These are phyloP conservation scores for Fusarium sp. DNA, from an alignment of 2,329 filamentous ascomycete genomes.

Conservation along the genomic window DNA sequence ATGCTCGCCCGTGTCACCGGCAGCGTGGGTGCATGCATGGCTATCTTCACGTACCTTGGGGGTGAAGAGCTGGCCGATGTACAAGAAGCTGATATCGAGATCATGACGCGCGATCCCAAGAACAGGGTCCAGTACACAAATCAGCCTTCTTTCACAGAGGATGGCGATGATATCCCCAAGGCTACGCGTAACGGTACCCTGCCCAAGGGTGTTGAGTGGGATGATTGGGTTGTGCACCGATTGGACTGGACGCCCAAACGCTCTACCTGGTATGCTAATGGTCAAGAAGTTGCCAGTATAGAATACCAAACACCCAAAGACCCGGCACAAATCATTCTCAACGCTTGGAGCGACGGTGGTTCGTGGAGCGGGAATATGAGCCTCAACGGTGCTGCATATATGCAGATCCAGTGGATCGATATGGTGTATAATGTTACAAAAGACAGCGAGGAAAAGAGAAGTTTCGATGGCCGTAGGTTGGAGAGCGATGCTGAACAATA, in stretches of 20 bases:
- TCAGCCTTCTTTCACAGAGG: conserved; percentile 62
- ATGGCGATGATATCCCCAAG: conserved; percentile 55
- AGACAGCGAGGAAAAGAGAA: conserved; percentile 18
- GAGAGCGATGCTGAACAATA: conserved; percentile 30
- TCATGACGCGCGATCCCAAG: conserved; percentile 59
- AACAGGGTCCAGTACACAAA: conserved; percentile 67
- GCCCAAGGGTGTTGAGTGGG: conserved; percentile 57
- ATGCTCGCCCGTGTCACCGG: conserved; percentile 63
- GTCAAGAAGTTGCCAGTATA: conserved; percentile 61
- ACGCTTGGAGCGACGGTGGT: conserved; percentile 71
- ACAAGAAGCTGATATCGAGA: conserved; percentile 65
- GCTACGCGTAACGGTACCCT: conserved; percentile 61
- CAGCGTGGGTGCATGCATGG: conserved; percentile 60
- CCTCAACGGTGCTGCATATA: conserved; percentile 58
- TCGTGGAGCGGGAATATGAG: conserved; percentile 70
- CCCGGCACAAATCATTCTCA: conserved; percentile 64
- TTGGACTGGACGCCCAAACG: conserved; percentile 67
- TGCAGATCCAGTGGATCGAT: conserved; percentile 73
- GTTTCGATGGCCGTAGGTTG: not conserved
- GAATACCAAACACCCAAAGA: conserved; percentile 66
- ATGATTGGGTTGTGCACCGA: conserved; percentile 67
- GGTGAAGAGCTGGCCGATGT: conserved; percentile 51
- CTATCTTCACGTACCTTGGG: conserved; percentile 63
- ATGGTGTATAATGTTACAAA: conserved; percentile 62
- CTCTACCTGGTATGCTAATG: conserved; percentile 67